Base-by-base conservation (phyloP, 1,284 basidiomycete species). In the Ustilago esculenta region DNA sequence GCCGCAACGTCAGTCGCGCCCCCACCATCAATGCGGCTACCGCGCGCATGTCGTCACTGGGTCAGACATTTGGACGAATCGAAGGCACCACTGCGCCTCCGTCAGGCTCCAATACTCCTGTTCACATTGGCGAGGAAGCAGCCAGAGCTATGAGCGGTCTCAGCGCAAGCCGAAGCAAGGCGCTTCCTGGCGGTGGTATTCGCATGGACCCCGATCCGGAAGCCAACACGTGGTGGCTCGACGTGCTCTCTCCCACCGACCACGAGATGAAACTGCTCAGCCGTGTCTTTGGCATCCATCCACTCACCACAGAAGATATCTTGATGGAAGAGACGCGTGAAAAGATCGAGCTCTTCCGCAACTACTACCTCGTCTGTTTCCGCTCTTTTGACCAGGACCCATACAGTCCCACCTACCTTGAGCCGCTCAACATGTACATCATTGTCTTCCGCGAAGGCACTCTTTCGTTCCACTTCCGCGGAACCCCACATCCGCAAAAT, bases 341-440 rank as follows among this genome's bases (percentile, higher is more conserved):
- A 84, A 99, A 98, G 86, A 99, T 99, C 75, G 96, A 99, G 83
- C 87, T 99, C 17, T 98, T 98, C 87, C 87, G 94, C 55, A 97
- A 96, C 82, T 99, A 99, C 83, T 98, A 98, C 82, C 89, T 99
- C 45, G 96, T 98, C 68, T 98, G 95, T 87, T 99, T 98, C 87
- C 90, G 96, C 64, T 92, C 92, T 63, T 98, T 99, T 84, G 96
- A 99, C 84, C 96, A 99, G 85, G 95, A 98, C 83, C 92, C 89
- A 14, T 98, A 98, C 85, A 94, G 91, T 76, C 94, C 95, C 9
- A 98, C 94, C 0, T 92, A 98, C 82, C 88, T 99, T 47, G 95
- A 99, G 83, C 96, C 96, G 25, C 85, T 98, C 63, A 98, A 99
- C 85, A 98, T 98, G 94, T 99, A 98, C 84, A 96, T 98, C 79